These are phyloP conservation scores for Coemansia sp. DNA, from an alignment of 192 early-diverging fungal genomes.

Conservation along the genomic window DNA sequence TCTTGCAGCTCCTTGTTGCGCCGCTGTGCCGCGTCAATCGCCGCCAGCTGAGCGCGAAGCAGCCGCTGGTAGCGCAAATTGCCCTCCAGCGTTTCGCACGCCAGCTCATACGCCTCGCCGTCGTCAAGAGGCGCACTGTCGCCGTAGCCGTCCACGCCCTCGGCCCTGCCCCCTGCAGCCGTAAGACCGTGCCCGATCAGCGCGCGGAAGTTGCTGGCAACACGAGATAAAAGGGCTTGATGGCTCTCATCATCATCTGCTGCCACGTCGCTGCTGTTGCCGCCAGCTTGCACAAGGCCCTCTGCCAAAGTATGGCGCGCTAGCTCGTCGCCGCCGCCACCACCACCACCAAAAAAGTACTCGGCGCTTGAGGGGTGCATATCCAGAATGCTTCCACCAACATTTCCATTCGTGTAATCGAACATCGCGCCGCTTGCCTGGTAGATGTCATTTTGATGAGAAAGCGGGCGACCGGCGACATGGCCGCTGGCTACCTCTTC, in stretches of 20 bases:
- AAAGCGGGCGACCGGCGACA: not conserved
- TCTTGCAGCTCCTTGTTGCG: constrained; percentile 53
- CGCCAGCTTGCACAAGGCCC: constrained; percentile 4
- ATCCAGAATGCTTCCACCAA: not conserved
- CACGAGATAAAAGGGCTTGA: constrained; percentile 41
- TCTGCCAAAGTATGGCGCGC: constrained; percentile 7
- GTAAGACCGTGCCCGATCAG: constrained; percentile 42
- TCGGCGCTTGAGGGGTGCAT: constrained; percentile 11
- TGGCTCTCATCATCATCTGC: not conserved
- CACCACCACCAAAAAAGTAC: not conserved
- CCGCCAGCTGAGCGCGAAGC: constrained; percentile 43
- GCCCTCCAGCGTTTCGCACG: constrained; percentile 49
- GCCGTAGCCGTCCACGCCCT: constrained; percentile 10
- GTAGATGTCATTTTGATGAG: not conserved
- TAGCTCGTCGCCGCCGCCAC: not conserved
- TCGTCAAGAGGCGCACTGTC: constrained; percentile 25
- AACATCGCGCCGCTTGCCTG: not conserved
- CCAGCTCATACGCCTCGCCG: constrained; percentile 38
- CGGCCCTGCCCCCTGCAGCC: not conserved
- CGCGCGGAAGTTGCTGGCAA: constrained; percentile 47
- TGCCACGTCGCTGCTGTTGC: not conserved
- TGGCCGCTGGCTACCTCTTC: constrained; percentile 13
- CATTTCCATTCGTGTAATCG: not conserved
- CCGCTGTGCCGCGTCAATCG: constrained; percentile 49
- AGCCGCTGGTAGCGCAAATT: constrained; percentile 53